Evolutionary conservation across 1,284 basidiomycete species (phyloP), one percentile per base, ranked within the genome.

Genomic region (Testicularia cyperi): DNA sequence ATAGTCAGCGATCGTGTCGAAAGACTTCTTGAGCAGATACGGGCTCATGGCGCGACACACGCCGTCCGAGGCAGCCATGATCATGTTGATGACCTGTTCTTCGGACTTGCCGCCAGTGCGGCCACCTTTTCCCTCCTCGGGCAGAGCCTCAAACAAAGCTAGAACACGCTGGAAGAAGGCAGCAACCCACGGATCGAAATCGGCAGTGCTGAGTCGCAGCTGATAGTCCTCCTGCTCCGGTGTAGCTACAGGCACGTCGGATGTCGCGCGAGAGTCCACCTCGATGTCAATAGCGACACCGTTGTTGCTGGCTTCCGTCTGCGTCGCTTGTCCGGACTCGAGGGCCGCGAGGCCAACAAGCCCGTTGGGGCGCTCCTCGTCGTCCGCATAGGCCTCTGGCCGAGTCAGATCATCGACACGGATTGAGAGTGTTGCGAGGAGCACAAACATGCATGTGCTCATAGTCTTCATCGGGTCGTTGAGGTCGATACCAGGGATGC

Each of bases 381-480:
- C 58, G 25, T 61, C 55, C 4, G 56, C 61, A 19, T 60, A 57
- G 9, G 38, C 38, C 38, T 72, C 69, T 34, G 58, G 75, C 46
- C 46, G 56, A 32, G 83, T 85, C 27, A 91, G 78, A 68, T 92
- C 89, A 22, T 86, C 88, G 43, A 96, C 82, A 75, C 86, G 86
- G 57, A 95, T 84, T 60, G 88, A 85, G 69, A 91, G 86, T 22
- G 88, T 82, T 13, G 84, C 83, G 44, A 85, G 83, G 31, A 87
- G 81, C 48, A 95, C 87, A 68, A 90, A 88, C 79, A 86, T 84
- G 6, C 87, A 84, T 0, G 88, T 83, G 56, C 54, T 61, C 57
- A 91, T 80, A 2, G 92, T 96, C 81, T 97, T 97, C 61, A 83
- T 81, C 0, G 92, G 90, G 63, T 97, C 92, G 77, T 96, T 97